A percentile compares a stretch with the other conserved stretches of the same genome.
Conservation (phyloP, 345 rosid genomes). For the Streptanthus diversifolius region DNA sequence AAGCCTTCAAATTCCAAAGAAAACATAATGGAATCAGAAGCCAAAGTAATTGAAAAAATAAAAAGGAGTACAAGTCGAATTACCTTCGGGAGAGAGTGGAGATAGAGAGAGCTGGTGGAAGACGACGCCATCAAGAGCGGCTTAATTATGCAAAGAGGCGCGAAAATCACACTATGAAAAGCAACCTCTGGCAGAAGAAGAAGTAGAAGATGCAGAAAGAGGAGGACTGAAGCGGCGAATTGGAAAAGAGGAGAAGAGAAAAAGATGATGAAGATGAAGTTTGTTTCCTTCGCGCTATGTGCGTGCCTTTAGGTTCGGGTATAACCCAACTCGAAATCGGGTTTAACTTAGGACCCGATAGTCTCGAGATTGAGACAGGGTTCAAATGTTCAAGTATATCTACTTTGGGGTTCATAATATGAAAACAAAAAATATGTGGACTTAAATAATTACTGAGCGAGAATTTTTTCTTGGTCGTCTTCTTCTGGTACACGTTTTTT, state of each 20-base stretch:
- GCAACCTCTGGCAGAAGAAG: conserved; percentile 1
- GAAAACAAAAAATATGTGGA: conserved; percentile 28
- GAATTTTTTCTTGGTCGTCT: background rate
- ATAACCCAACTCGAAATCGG: conserved; percentile 7
- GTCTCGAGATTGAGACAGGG: background rate
- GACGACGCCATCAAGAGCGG: conserved; percentile 48
- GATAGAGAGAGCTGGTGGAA: conserved; percentile 43
- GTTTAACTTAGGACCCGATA: conserved; percentile 10
- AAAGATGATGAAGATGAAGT: conserved; percentile 26
- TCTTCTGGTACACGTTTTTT: conserved; percentile 1
- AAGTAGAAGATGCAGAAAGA: background rate
- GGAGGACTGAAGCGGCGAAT: conserved; percentile 7
- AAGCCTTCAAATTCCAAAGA: conserved; percentile 28
- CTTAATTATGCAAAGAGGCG: conserved; percentile 39
- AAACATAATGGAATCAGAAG: background rate
- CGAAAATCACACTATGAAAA: conserved; percentile 4
- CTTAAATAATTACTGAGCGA: background rate
- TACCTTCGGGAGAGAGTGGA: conserved; percentile 54
- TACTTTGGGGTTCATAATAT: conserved; percentile 13
- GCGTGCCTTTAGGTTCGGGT: conserved; percentile 19
- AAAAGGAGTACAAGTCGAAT: background rate
- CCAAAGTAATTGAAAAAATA: background rate
- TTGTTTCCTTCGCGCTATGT: conserved; percentile 25
- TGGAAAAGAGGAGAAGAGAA: conserved; percentile 14
- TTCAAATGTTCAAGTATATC: background rate